These are phyloP conservation scores for Prototheca cutis DNA, from an alignment of 163 green algal species.

Conservation along the genomic window DNA sequence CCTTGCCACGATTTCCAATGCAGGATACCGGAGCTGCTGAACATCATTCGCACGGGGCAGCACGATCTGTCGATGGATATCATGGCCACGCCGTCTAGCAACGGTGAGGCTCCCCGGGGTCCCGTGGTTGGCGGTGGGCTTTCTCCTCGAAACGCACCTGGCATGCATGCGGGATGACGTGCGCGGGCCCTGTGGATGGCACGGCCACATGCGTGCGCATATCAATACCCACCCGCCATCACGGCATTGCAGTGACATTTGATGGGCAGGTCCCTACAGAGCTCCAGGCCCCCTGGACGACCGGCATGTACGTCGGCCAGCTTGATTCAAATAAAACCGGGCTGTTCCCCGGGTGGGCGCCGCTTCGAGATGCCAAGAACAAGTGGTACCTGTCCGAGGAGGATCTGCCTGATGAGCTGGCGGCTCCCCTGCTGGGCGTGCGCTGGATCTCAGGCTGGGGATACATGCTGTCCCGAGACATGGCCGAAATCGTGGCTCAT, in stretches of 20 bases:
- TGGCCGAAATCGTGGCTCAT: conserved; percentile 13
- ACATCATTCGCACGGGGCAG: conserved; percentile 4
- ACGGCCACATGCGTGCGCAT: no score
- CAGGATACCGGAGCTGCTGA: conserved; percentile 7
- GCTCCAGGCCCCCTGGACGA: conserved; percentile 18
- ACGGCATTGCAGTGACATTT: not conserved
- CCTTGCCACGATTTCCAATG: no score
- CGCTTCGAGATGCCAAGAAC: conserved; percentile 6
- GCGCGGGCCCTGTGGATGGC: no score
- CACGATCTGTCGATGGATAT: conserved; percentile 11
- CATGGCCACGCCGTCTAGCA: no score
- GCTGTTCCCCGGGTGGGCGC: conserved; percentile 17
- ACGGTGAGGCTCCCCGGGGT: no score
- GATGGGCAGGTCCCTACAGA: not conserved
- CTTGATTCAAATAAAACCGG: conserved; percentile 14
- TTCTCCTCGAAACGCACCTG: no score
- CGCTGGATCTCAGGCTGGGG: conserved; percentile 29
- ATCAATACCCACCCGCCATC: no score
- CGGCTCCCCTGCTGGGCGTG: conserved; percentile 6
- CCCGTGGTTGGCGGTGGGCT: no score
- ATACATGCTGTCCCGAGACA: conserved; percentile 27
- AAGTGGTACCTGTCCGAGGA: conserved; percentile 28
- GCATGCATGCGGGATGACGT: no score
- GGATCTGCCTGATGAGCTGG: conserved; percentile 11
- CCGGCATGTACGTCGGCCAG: conserved; percentile 27